Base-by-base conservation (phyloP, 352 stramenopile genomes). In the Pythium aquatile region DNA sequence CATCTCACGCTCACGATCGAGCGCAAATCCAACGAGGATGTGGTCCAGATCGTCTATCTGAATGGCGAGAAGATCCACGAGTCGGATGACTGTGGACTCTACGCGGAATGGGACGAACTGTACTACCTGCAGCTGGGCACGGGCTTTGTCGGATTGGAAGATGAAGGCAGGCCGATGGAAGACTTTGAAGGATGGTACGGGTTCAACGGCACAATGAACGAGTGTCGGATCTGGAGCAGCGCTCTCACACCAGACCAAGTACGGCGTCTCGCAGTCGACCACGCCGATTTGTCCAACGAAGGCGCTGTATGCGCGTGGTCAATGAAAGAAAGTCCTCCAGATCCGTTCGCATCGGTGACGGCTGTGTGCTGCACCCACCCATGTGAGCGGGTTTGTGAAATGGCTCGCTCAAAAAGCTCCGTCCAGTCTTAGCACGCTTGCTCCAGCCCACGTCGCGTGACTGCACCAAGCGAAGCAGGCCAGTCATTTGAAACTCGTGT, bases 81-180 rank as follows among this genome's bases (percentile, higher is more conserved):
- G 7, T 46, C 29, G 5, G 17, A 32, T 1, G 28, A n/a, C 26
- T 24, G 29, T 3, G 14, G 5, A 14, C 28, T 61, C 2, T 14
- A 46, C 28, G 24, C 29, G 32, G 16, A 52, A 2, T 58, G 37
- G 47, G 48, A 58, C 7, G 35, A 39, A 1, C 58, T 65, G 13
- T 53, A 58, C 58, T 65, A 65, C 37, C 37, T 53, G 48, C 58
- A 65, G 37, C 49, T 65, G 11, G 58, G 47, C 14, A 65, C 58
- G 11, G 58, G 58, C 13, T 65, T 37, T n/a, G 5, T 61, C 28
- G 16, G 3, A 20, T 16, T 9, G 24, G 5, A 29, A 13, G 40
- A 13, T 2, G 26, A 14, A 0, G 24, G 32, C 13, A 52, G 58
- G 6, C 24, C 24, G 7, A 26, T 17, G 4, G 6, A 17, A 2